Base-by-base conservation (phyloP, 2,329 filamentous ascomycete genomes). In the Talaromyces rugulosus region DNA sequence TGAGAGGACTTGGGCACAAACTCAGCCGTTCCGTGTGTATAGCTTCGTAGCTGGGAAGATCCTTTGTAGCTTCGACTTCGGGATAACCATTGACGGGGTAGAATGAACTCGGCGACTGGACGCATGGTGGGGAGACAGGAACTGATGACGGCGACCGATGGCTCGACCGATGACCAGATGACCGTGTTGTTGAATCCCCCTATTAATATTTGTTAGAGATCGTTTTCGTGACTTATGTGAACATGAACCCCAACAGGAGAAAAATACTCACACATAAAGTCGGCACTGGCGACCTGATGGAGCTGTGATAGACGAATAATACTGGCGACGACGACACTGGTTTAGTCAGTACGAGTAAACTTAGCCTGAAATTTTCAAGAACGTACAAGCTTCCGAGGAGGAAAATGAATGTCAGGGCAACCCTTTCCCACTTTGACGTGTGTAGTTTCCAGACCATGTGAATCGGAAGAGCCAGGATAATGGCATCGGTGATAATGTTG, bases 401-500 rank as follows among this genome's bases (percentile, higher is more conserved):
- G 28, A 73, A 73, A 2, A 73, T 67, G 1, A 66, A 66, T 0
- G 70, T 70, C 11, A 73, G 61, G 23, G 70, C 61, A 5, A 65
- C 4, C 12, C 68, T 68, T 51, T 73, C 70, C 1, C 61, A 54
- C 18, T 66, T 70, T 1, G 69, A 47, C 18, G 72, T 68, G 0
- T 68, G 69, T 8, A 73, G 60, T 3, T 62, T 55, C 68, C 71
- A 71, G 4, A 73, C 70, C 4, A 69, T 61, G 27, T 62, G 65
- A 56, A 72, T 60, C 0, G 71, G 71, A 66, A 73, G 69, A 1
- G 68, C 23, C 8, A 73, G 62, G 7, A 73, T 61, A 11, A 72
- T 64, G 2, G 67, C n/a, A 47, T 73, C 71, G 0, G 70, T 67
- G 23, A 72, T 14, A 16, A 73, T 73, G 42, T 73, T 73, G 1